Evolutionary conservation across 106 monocot genomes (phyloP).

Genomic region (Acorus calamus): DNA sequence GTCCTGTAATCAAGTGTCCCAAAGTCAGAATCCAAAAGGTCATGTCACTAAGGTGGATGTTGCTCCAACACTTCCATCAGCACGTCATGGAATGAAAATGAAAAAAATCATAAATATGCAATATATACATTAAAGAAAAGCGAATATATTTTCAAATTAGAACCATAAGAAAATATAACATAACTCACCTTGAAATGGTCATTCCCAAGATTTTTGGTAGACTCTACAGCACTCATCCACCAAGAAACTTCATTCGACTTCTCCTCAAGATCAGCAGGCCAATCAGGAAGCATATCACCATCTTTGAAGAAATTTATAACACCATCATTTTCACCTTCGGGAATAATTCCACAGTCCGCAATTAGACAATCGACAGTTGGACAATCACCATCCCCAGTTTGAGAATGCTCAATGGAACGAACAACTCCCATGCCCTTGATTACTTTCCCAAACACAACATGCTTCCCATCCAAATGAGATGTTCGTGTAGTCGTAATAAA

Average conservation of each 20-base stretch:
- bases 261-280: conserved; percentile 47
- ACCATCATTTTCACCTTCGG: conserved; percentile 59
- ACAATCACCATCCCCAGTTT: conserved; percentile 46
- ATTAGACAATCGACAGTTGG: conserved; percentile 56
- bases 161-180: neutral
- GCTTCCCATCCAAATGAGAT: conserved; percentile 81
- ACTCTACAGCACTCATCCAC: conserved; percentile 43
- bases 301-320: conserved; percentile 71
- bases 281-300: conserved; percentile 74
- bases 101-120: neutral
- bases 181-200: conserved; percentile 27
- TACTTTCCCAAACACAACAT: conserved; percentile 84
- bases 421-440: conserved; percentile 91
- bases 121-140: neutral
- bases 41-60: too few species aligned
- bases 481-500: conserved; percentile 82
- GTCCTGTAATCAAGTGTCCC: too few species aligned
- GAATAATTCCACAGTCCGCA: conserved; percentile 66
- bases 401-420: conserved; percentile 58
- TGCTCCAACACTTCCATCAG: neutral
- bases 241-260: conserved; percentile 30
- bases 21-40: too few species aligned
- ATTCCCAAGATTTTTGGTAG: conserved; percentile 35
- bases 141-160: neutral
- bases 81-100: neutral